Evolutionary conservation across 2,329 filamentous ascomycete genomes (phyloP).

Genomic region (Fusarium verrucosum): DNA sequence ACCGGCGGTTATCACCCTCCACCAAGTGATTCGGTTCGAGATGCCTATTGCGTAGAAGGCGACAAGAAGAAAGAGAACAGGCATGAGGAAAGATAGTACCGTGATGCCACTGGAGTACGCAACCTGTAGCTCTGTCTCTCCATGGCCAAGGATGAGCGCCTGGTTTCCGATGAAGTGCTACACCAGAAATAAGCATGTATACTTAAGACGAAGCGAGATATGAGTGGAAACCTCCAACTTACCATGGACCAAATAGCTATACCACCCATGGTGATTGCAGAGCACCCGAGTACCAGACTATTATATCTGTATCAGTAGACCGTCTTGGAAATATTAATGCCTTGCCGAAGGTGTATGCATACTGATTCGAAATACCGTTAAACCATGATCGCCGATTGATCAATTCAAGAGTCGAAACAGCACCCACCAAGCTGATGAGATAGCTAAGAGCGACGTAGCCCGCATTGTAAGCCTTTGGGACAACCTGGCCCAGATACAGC

Average conservation of each 20-base stretch:
- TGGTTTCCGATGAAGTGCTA: conserved; percentile 22
- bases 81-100: conserved; percentile 8
- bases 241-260: conserved; percentile 28
- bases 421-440: conserved; percentile 17
- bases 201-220: conserved; percentile 2
- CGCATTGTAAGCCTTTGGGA: conserved; percentile 20
- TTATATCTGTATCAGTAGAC: neutral
- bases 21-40: conserved; percentile 64
- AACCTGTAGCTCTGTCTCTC: conserved; percentile 10
- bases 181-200: neutral
- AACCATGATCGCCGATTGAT: conserved; percentile 25
- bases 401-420: conserved; percentile 19
- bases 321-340: neutral
- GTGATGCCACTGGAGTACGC: conserved; percentile 10
- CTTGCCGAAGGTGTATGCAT: neutral
- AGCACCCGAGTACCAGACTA: conserved; percentile 8
- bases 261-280: conserved; percentile 20
- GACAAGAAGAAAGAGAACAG: conserved; percentile 73
- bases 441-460: conserved; percentile 17
- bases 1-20: conserved; percentile 70
- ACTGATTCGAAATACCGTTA: conserved; percentile 21
- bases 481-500: conserved; percentile 9
- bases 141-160: neutral
- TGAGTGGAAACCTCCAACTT: conserved; percentile 39
- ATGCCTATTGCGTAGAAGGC: conserved; percentile 78